These are phyloP conservation scores for Aspergillus brasiliensis DNA, from an alignment of 2,329 filamentous ascomycete species.

Conservation along the genomic window DNA sequence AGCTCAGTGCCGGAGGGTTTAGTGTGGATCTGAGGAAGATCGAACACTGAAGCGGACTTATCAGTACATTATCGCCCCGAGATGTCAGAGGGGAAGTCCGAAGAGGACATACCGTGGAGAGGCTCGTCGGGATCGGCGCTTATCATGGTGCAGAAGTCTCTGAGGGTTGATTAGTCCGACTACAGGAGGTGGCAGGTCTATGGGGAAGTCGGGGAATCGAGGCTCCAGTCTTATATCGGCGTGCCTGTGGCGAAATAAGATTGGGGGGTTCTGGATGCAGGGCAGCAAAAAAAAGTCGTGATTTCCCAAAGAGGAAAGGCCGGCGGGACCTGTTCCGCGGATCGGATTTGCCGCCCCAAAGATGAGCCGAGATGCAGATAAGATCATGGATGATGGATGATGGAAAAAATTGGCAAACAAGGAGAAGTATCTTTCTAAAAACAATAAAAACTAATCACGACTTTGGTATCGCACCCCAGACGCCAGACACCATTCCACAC, in stretches of 20 bases:
- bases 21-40: conserved; percentile 81
- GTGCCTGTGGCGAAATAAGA: conserved; percentile 19
- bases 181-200: background rate
- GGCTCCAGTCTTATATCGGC: conserved; percentile 12
- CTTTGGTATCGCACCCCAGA: conserved; percentile 17
- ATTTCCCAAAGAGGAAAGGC: conserved; percentile 37
- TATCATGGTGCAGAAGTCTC: conserved; percentile 32
- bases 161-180: conserved; percentile 6
- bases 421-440: conserved; percentile 1
- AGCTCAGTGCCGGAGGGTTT: conserved; percentile 69
- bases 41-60: conserved; percentile 57
- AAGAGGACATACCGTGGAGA: conserved; percentile 38
- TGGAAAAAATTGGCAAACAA: background rate
- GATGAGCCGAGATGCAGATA: conserved; percentile 4
- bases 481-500: conserved; percentile 13
- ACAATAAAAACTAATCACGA: background rate
- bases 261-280: conserved; percentile 21
- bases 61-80: conserved; percentile 32
- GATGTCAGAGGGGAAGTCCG: conserved; percentile 18
- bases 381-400: background rate
- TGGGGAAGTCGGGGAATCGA: conserved; percentile 1
- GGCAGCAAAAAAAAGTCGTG: conserved; percentile 31
- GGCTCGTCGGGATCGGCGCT: conserved; percentile 38
- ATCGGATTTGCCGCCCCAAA: conserved; percentile 22
- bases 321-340: conserved; percentile 30